Conservation (phyloP, 2,329 filamentous ascomycete genomes). For the Meredithiella fracta region DNA sequence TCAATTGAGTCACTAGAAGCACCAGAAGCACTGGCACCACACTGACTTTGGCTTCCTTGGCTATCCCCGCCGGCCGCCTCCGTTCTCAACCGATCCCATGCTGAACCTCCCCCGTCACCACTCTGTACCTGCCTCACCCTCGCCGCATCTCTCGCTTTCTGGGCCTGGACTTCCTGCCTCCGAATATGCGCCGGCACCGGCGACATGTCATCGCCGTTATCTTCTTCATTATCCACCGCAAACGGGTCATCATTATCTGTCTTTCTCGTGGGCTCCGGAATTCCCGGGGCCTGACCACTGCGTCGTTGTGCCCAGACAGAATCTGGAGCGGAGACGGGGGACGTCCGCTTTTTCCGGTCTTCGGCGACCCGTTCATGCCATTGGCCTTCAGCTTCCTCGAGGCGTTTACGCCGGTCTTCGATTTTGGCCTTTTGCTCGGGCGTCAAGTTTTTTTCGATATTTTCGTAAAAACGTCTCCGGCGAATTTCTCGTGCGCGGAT, state of each 20-base stretch:
- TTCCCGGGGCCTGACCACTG: not conserved
- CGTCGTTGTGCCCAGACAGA: conserved; percentile 12
- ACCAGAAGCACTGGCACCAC: not conserved
- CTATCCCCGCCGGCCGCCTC: not conserved
- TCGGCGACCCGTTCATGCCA: conserved; percentile 8
- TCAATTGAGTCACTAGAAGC: not conserved
- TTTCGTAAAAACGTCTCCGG: conserved; percentile 13
- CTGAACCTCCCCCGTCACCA: conserved; percentile 2
- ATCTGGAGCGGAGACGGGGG: conserved; percentile 9
- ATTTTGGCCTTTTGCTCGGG: conserved; percentile 11
- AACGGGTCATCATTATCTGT: conserved; percentile 13
- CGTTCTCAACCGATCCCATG: conserved; percentile 12
- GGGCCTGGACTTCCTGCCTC: conserved; percentile 9
- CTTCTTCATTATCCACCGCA: conserved; percentile 7
- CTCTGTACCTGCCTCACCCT: not conserved
- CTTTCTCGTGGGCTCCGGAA: not conserved
- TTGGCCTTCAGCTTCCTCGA: conserved; percentile 9
- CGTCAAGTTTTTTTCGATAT: conserved; percentile 9
- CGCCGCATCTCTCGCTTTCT: not conserved
- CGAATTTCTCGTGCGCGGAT: conserved; percentile 12
- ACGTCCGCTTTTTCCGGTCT: not conserved
- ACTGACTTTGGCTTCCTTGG: not conserved
- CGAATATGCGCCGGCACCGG: conserved; percentile 14
- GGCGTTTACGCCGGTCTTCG: conserved; percentile 5
- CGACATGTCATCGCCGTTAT: conserved; percentile 13